Evolutionary conservation across 495 filamentous ascomycete genomes (phyloP).

Genomic region (Aspergillus sclerotiicarbonarius): DNA sequence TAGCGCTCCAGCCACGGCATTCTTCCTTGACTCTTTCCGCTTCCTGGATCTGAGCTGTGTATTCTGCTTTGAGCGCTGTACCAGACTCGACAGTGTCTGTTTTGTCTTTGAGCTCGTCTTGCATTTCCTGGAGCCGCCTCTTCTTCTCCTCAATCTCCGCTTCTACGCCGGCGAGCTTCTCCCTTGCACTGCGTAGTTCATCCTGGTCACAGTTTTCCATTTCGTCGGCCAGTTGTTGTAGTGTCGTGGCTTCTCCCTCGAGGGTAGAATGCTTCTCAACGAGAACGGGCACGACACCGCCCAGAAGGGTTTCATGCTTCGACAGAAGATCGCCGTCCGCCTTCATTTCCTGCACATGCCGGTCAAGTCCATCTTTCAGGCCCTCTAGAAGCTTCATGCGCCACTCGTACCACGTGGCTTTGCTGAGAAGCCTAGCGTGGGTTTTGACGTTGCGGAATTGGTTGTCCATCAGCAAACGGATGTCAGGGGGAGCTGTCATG

Average conservation of each 20-base stretch:
- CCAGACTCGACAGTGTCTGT: constrained; percentile 58
- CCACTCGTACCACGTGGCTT: constrained; percentile 98
- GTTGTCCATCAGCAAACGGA: constrained; percentile 84
- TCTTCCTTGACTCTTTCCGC: constrained; percentile 83
- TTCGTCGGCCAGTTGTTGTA: constrained; percentile 71
- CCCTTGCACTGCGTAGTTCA: constrained; percentile 66
- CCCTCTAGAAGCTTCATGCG: constrained; percentile 86
- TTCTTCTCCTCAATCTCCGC: constrained; percentile 67
- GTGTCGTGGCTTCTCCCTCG: constrained; percentile 56
- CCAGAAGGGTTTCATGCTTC: constrained; percentile 64
- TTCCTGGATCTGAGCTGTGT: constrained; percentile 69
- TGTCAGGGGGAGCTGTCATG: constrained; percentile 77
- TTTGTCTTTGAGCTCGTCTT: constrained; percentile 60
- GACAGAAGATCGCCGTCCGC: constrained; percentile 66
- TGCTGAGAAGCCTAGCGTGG: constrained; percentile 81
- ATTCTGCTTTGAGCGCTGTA: constrained; percentile 64
- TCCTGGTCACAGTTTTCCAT: constrained; percentile 75
- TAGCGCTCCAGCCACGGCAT: constrained; percentile 82
- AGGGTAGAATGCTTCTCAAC: constrained; percentile 58
- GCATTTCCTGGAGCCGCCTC: constrained; percentile 60
- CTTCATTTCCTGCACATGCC: constrained; percentile 72
- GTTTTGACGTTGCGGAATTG: constrained; percentile 97
- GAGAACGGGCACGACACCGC: constrained; percentile 62
- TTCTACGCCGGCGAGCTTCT: constrained; percentile 62
- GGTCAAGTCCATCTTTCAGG: constrained; percentile 72